A percentile compares a stretch with the other conserved stretches of the same genome.
Conservation (phyloP, 805 yeast genomes). For the Sungouiella blattae region DNA sequence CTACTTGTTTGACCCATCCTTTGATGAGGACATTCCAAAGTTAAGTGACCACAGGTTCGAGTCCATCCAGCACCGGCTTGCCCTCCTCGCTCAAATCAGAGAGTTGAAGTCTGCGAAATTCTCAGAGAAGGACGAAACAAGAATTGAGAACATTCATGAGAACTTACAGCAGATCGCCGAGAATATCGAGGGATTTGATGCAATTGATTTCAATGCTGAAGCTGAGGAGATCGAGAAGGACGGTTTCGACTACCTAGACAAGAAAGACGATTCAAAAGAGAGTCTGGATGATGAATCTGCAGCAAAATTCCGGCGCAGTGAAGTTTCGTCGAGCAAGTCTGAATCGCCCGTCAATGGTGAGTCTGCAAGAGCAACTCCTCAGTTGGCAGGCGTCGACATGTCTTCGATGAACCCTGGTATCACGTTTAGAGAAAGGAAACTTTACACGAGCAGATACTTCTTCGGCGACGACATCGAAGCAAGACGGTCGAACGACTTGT, state of each 20-base stretch:
- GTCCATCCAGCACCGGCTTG: slow-evolving; percentile 32
- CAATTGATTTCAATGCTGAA: slow-evolving; percentile 16
- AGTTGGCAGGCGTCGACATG: slow-evolving; percentile 39
- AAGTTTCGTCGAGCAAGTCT: slow-evolving; percentile 4
- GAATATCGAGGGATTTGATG: slow-evolving; percentile 22
- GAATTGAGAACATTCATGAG: slow-evolving; percentile 28
- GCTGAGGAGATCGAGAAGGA: slow-evolving; percentile 12
- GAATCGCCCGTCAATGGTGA: slow-evolving; percentile 21
- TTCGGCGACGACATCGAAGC: slow-evolving; percentile 55
- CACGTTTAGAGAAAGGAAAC: slow-evolving; percentile 56
- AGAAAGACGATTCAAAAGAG: slow-evolving; percentile 4
- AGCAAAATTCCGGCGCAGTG: slow-evolving; percentile 5
- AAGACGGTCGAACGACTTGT: slow-evolving; percentile 31
- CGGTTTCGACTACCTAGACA: slow-evolving; percentile 5
- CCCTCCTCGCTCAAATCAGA: slow-evolving; percentile 30
- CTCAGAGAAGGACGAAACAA: slow-evolving; percentile 20
- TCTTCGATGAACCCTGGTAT: slow-evolving; percentile 53
- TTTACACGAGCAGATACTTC: slow-evolving; percentile 61
- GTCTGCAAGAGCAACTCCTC: slow-evolving; percentile 44
- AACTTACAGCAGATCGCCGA: slow-evolving; percentile 32
- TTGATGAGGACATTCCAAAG: slow-evolving; percentile 44
- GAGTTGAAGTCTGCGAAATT: slow-evolving; percentile 17
- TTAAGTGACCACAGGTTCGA: slow-evolving; percentile 27
- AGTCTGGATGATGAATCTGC: slow-evolving; percentile 19
- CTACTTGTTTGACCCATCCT: slow-evolving; percentile 69